These are phyloP conservation scores for Nevesoporus exiguus DNA, from an alignment of 768 basidiomycete genomes.

Conservation along the genomic window DNA sequence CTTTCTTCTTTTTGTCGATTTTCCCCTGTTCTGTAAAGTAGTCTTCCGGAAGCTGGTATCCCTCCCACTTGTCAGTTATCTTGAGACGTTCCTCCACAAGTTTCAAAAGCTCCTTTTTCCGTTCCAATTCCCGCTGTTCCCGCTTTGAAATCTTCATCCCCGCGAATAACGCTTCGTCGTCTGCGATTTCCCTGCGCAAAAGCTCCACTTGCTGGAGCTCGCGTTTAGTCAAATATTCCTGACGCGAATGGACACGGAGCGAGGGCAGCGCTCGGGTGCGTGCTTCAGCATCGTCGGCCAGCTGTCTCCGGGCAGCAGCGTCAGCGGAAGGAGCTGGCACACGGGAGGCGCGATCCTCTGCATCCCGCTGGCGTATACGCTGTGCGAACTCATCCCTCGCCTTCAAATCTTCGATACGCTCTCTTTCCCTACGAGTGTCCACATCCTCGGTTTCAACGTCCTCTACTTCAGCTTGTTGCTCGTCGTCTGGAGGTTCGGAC, in stretches of 20 bases:
- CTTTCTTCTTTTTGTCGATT: constrained; percentile 95
- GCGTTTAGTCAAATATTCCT: constrained; percentile 95
- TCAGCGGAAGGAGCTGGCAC: constrained; percentile 67
- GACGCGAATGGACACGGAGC: constrained; percentile 83
- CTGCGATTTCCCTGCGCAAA: constrained; percentile 86
- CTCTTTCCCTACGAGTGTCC: constrained; percentile 62
- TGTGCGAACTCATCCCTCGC: constrained; percentile 95
- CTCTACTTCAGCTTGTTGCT: constrained; percentile 19
- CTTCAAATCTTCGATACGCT: constrained; percentile 71
- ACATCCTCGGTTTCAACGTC: constrained; percentile 78
- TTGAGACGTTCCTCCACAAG: constrained; percentile 92
- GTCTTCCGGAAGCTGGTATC: constrained; percentile 95
- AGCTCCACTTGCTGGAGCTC: constrained; percentile 96
- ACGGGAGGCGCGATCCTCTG: constrained; percentile 88
- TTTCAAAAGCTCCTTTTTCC: constrained; percentile 87
- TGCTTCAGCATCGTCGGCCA: constrained; percentile 75
- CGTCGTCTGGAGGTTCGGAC: constrained; percentile 28
- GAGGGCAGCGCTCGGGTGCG: constrained; percentile 57
- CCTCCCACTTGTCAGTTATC: constrained; percentile 95
- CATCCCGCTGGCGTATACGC: constrained; percentile 80
- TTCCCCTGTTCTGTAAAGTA: constrained; percentile 98
- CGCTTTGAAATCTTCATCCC: constrained; percentile 89
- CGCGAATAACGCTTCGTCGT: constrained; percentile 86
- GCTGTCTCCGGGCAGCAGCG: constrained; percentile 70
- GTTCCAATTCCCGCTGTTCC: constrained; percentile 76